phyloP scores from a whole-genome alignment of 2,329 filamentous ascomycete genomes.

The Zymoseptoria ardabiliae region DNA sequence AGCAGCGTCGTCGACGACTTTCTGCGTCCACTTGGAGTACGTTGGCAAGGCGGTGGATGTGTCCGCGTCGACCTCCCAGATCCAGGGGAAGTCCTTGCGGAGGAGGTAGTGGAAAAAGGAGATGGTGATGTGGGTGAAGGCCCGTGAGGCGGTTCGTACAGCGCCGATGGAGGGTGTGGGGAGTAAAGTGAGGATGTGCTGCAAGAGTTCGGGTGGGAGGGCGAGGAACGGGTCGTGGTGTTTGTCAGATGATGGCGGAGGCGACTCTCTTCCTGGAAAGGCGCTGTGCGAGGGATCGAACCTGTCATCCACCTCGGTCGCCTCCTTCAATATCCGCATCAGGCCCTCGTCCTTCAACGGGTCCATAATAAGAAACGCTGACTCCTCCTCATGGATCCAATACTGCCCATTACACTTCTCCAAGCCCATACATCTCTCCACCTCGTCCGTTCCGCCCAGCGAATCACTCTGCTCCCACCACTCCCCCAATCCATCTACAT shows the following conservation, averaged over 20 bases:
- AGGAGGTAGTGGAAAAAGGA: constrained; percentile 10
- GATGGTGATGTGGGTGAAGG: constrained; percentile 11
- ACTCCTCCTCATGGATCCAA: constrained; percentile 6
- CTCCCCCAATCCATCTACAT: constrained; percentile 2
- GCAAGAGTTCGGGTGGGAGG: constrained; percentile 3
- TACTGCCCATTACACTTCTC: constrained; percentile 1
- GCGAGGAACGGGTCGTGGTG: constrained; percentile 3
- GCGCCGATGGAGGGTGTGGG: constrained; percentile 3
- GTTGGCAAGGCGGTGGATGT: background rate
- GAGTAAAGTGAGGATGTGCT: constrained; percentile 3
- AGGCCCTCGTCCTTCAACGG: constrained; percentile 2
- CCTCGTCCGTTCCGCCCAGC: background rate
- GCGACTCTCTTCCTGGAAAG: background rate
- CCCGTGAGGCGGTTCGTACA: constrained; percentile 7
- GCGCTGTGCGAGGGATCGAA: background rate
- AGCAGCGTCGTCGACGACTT: background rate
- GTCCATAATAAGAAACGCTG: constrained; percentile 6
- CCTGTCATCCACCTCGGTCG: background rate
- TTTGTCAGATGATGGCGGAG: background rate
- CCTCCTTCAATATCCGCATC: background rate
- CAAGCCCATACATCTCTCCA: background rate
- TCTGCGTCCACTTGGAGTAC: constrained; percentile 4
- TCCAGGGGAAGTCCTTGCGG: constrained; percentile 11
- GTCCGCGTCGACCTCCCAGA: constrained; percentile 12
- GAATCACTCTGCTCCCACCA: constrained; percentile 2